These are phyloP conservation scores for Solanum chmielewskii DNA, from an alignment of 257 asterid genomes.

Conservation along the genomic window DNA sequence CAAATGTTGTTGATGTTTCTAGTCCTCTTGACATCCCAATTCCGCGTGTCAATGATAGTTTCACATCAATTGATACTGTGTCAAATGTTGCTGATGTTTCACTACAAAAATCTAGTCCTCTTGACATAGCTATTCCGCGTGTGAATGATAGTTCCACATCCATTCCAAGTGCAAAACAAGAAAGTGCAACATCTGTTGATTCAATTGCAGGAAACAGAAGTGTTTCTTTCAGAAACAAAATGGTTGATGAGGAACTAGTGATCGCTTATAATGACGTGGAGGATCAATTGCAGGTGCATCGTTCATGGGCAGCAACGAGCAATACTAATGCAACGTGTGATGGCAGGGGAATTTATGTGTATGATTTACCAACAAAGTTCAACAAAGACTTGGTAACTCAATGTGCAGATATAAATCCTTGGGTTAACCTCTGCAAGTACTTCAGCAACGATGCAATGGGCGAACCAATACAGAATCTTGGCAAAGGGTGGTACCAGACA, in stretches of 20 bases:
- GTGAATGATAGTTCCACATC: background rate
- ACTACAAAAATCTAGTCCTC: background rate
- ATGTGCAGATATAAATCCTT: slow-evolving; percentile 44
- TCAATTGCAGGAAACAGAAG: background rate
- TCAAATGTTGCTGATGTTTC: background rate
- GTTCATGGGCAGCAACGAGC: slow-evolving; percentile 36
- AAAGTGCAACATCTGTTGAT: background rate
- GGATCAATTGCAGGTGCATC: slow-evolving; percentile 32
- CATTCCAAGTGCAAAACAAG: background rate
- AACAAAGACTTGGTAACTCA: slow-evolving; percentile 44
- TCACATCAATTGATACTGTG: background rate
- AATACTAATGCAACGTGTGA: slow-evolving; percentile 17
- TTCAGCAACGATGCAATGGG: slow-evolving; percentile 45
- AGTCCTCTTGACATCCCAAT: background rate
- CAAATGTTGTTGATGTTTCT: background rate
- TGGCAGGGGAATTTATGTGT: slow-evolving; percentile 46
- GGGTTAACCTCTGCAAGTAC: slow-evolving; percentile 39
- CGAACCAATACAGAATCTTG: slow-evolving; percentile 31
- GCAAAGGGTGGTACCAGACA: slow-evolving; percentile 47
- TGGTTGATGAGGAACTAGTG: slow-evolving; percentile 9
- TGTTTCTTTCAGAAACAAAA: background rate
- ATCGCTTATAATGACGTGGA: slow-evolving; percentile 25
- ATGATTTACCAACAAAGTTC: slow-evolving; percentile 59
- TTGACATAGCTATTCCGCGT: background rate
- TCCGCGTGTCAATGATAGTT: background rate